A percentile compares a stretch with the other conserved stretches of the same genome.
Evolutionary conservation across 1,139 yeast species (phyloP).

Genomic region (Keqinozyma sinolaborantium): DNA sequence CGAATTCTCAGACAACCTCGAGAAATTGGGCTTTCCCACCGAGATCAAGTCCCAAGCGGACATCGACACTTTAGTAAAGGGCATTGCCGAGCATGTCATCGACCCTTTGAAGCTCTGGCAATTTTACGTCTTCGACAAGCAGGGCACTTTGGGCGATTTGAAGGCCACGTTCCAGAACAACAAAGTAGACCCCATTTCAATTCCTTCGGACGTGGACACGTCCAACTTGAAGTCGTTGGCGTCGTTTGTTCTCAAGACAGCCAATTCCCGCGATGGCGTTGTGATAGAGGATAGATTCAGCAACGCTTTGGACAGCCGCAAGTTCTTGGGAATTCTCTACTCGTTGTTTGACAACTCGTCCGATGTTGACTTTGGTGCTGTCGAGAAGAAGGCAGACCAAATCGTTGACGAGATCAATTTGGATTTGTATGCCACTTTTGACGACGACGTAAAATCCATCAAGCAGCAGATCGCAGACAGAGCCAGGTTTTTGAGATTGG

Average conservation of each 20-base stretch:
- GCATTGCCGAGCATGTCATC: slow-evolving; percentile 64
- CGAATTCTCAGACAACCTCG: slow-evolving; percentile 57
- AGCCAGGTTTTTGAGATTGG: slow-evolving; percentile 71
- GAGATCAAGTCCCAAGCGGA: slow-evolving; percentile 49
- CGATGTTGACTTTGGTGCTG: slow-evolving; percentile 22
- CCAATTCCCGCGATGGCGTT: slow-evolving; percentile 23
- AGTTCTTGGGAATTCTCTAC: slow-evolving; percentile 45
- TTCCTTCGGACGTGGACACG: slow-evolving; percentile 28
- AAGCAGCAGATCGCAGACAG: slow-evolving; percentile 70
- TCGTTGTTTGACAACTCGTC: slow-evolving; percentile 32
- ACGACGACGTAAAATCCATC: slow-evolving; percentile 64
- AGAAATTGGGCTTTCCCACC: slow-evolving; percentile 58
- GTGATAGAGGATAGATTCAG: slow-evolving; percentile 40
- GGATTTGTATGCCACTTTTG: slow-evolving; percentile 71
- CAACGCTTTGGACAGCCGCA: slow-evolving; percentile 49
- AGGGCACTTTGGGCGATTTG: slow-evolving; percentile 27
- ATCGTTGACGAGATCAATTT: slow-evolving; percentile 76
- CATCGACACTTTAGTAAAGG: slow-evolving; percentile 57
- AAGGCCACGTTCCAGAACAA: slow-evolving; percentile 38
- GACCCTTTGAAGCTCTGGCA: slow-evolving; percentile 78
- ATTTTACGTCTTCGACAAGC: slow-evolving; percentile 68
- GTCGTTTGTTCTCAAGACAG: slow-evolving; percentile 41
- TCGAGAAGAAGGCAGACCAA: slow-evolving; percentile 41
- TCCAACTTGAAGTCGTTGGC: slow-evolving; percentile 44
- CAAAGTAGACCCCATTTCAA: slow-evolving; percentile 20